Evolutionary conservation across 2,329 filamentous ascomycete genomes (phyloP).

Genomic region (Chalaropsis thielavioides): DNA sequence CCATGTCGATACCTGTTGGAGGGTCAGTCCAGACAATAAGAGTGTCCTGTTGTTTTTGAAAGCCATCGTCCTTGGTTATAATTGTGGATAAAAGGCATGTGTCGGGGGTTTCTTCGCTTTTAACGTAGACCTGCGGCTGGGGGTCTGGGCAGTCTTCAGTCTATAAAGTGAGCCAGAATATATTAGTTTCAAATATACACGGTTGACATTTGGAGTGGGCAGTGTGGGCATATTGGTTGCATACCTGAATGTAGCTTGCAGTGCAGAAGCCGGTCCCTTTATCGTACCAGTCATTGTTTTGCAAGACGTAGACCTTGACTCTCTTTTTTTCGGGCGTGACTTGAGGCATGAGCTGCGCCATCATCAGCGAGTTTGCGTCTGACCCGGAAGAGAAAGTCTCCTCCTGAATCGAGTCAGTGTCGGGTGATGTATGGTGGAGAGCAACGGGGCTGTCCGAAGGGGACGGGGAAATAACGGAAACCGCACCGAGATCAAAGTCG

Average conservation of each 20-base stretch:
- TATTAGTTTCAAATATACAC: neutral
- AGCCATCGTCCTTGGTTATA: constrained; percentile 86
- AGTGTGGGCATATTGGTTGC: constrained; percentile 23
- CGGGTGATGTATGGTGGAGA: neutral
- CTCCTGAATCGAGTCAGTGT: constrained; percentile 11
- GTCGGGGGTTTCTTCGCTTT: constrained; percentile 82
- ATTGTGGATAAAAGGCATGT: constrained; percentile 75
- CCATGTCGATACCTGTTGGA: constrained; percentile 79
- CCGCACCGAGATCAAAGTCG: constrained; percentile 9
- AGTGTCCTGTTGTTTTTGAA: constrained; percentile 98
- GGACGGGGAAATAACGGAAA: neutral
- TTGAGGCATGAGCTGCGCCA: constrained; percentile 59
- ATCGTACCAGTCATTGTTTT: constrained; percentile 98
- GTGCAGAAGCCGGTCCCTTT: constrained; percentile 91
- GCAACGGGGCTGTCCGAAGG: neutral
- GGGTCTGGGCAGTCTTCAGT: constrained; percentile 48
- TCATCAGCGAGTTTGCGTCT: constrained; percentile 49
- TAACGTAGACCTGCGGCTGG: constrained; percentile 76
- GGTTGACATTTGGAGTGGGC: neutral
- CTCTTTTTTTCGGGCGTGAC: constrained; percentile 51
- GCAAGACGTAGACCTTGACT: constrained; percentile 98
- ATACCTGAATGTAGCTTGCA: constrained; percentile 58
- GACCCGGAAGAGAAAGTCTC: constrained; percentile 9
- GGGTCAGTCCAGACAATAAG: constrained; percentile 96
- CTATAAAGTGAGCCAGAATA: constrained; percentile 25